A percentile compares a stretch with the other conserved stretches of the same genome.
These are phyloP conservation scores for Beta corolliflora DNA, from an alignment of 179 eudicot species.

Conservation along the genomic window DNA sequence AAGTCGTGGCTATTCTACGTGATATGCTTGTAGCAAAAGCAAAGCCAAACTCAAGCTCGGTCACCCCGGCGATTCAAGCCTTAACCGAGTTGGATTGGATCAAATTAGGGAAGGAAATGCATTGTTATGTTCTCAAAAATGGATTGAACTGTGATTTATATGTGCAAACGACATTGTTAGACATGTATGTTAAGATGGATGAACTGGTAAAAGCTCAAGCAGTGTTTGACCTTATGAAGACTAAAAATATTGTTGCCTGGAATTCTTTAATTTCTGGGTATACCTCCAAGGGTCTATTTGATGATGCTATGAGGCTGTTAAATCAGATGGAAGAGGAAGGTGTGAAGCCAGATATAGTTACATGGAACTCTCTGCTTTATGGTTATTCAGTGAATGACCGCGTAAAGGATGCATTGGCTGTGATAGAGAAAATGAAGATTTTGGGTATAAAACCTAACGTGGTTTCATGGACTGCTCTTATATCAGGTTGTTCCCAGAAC, in stretches of 20 bases:
- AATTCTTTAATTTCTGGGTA: slow-evolving; percentile 59
- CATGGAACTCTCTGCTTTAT: slow-evolving; percentile 52
- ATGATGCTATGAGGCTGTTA: slow-evolving; percentile 37
- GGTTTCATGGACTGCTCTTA: slow-evolving; percentile 58
- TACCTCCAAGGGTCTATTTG: slow-evolving; percentile 50
- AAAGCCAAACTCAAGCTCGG: slow-evolving; percentile 49
- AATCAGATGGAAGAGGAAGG: slow-evolving; percentile 46
- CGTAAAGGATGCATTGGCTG: slow-evolving; percentile 40
- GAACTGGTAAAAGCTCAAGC: slow-evolving; percentile 41
- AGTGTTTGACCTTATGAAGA: slow-evolving; percentile 44
- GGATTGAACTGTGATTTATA: slow-evolving; percentile 47
- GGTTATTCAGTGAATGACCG: slow-evolving; percentile 49
- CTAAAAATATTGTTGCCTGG: slow-evolving; percentile 52
- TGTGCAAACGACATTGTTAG: slow-evolving; percentile 55
- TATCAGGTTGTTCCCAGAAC: slow-evolving; percentile 54
- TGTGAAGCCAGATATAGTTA: slow-evolving; percentile 51
- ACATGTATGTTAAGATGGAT: slow-evolving; percentile 63
- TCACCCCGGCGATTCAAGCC: slow-evolving; percentile 57
- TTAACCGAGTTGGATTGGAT: slow-evolving; percentile 42
- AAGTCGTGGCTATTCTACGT: slow-evolving; percentile 43
- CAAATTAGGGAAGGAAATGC: slow-evolving; percentile 50
- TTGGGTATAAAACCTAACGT: slow-evolving; percentile 51
- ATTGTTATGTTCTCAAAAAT: slow-evolving; percentile 52
- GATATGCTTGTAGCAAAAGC: slow-evolving; percentile 41
- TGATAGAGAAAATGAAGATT: slow-evolving; percentile 39